Conservation (phyloP, 2,329 filamentous ascomycete genomes). For the Botrytis paeoniae region DNA sequence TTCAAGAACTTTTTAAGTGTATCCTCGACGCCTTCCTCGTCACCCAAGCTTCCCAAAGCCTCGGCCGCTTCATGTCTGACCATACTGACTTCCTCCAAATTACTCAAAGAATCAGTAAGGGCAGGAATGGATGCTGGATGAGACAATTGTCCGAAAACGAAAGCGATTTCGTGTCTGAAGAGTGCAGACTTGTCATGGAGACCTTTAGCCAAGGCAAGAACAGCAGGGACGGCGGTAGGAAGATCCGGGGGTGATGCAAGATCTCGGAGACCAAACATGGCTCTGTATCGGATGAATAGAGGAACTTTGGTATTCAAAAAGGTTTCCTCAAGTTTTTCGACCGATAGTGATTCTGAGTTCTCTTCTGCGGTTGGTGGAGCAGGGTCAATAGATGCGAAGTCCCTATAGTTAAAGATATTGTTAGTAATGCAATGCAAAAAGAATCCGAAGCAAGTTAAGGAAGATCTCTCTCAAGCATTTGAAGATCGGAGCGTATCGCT, state of each 20-base stretch:
- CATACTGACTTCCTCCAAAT: constrained; percentile 86
- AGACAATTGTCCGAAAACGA: constrained; percentile 94
- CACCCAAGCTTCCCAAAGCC: constrained; percentile 88
- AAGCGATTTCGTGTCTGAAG: constrained; percentile 96
- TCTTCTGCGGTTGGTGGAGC: constrained; percentile 83
- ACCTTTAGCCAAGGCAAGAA: constrained; percentile 81
- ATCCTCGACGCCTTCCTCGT: constrained; percentile 89
- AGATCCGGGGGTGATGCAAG: constrained; percentile 90
- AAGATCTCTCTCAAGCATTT: neutral
- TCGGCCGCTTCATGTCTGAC: constrained; percentile 97
- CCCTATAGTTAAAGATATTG: constrained; percentile 51
- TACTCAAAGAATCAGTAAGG: constrained; percentile 72
- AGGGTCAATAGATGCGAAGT: constrained; percentile 93
- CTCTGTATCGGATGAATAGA: constrained; percentile 89
- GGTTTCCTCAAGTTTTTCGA: constrained; percentile 70
- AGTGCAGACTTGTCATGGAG: constrained; percentile 83
- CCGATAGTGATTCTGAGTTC: constrained; percentile 63
- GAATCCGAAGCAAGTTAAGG: neutral
- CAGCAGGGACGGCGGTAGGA: constrained; percentile 82
- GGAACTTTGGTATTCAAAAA: constrained; percentile 76
- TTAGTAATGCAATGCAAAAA: constrained; percentile 19
- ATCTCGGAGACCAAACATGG: constrained; percentile 97
- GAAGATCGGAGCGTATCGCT: neutral
- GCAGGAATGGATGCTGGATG: constrained; percentile 97
- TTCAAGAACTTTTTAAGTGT: constrained; percentile 78